Conservation (phyloP, 768 basidiomycete genomes). For the Agaricus bisporus region DNA sequence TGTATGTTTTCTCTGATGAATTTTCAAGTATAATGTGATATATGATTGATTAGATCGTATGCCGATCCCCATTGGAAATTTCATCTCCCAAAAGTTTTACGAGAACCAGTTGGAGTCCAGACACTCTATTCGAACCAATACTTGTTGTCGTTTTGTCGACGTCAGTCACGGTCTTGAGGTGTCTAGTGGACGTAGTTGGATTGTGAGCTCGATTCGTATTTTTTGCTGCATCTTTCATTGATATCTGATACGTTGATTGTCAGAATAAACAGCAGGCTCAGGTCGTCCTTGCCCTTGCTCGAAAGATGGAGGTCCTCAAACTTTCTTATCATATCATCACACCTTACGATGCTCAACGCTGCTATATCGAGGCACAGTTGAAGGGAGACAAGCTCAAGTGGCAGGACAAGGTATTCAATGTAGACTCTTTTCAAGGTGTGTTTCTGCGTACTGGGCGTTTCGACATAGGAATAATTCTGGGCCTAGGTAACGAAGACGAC, state of each 20-base stretch:
- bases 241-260: neutral
- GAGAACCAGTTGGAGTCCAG: conserved; percentile 38
- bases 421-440: conserved; percentile 74
- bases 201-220: conserved; percentile 18
- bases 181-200: conserved; percentile 28
- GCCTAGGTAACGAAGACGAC: conserved; percentile 66
- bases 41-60: conserved; percentile 40
- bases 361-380: conserved; percentile 42
- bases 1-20: conserved; percentile 33
- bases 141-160: conserved; percentile 56
- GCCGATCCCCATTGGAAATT: conserved; percentile 55
- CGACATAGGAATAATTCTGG: neutral
- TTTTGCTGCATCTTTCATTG: neutral
- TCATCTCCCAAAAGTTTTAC: conserved; percentile 60
- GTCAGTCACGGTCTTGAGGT: conserved; percentile 27
- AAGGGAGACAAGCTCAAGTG: conserved; percentile 39
- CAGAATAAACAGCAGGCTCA: conserved; percentile 52
- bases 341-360: conserved; percentile 69
- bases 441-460: neutral
- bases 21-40: neutral
- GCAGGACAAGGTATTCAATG: conserved; percentile 65
- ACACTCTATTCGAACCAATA: conserved; percentile 28
- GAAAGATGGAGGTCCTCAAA: conserved; percentile 29
- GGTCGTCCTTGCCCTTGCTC: conserved; percentile 40
- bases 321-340: conserved; percentile 58